Evolutionary conservation across 108 stramenopile species (phyloP).

Genomic region (Asterionellopsis glacialis): DNA sequence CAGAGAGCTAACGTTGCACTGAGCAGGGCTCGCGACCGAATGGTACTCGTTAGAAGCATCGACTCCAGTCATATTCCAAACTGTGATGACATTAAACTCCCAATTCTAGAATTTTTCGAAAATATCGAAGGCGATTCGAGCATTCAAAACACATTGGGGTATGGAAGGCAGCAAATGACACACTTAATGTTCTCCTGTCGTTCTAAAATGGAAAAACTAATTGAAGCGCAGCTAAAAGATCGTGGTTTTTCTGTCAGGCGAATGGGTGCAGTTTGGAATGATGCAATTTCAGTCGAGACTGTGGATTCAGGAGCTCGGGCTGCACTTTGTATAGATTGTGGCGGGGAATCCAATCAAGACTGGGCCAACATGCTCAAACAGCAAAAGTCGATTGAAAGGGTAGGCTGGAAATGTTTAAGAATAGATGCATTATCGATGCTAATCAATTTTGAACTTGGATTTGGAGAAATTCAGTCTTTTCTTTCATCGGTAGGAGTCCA

Average conservation of each 20-base stretch:
- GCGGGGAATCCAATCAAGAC: constrained; percentile 27
- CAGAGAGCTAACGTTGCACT: constrained; percentile 61
- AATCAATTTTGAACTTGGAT: constrained; percentile 8
- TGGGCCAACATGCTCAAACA: constrained; percentile 31
- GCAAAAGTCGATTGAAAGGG: constrained; percentile 56
- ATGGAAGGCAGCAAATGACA: too few relatives aligned
- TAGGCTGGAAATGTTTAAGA: constrained; percentile 55
- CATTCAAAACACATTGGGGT: too few relatives aligned
- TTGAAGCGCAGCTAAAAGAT: constrained; percentile 17
- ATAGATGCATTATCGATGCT: constrained; percentile 36
- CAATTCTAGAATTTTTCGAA: constrained; percentile 44
- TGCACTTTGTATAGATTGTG: constrained; percentile 33
- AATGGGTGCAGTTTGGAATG: constrained; percentile 48
- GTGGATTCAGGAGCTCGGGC: constrained; percentile 22
- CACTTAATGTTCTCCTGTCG: constrained; percentile 2
- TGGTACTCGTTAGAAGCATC: constrained; percentile 50
- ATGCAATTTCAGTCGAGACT: constrained; percentile 42
- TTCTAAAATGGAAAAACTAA: constrained; percentile 14
- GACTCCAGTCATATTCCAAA: constrained; percentile 38
- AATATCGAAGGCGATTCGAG: neutral
- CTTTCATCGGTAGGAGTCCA: constrained; percentile 15
- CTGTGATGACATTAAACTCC: constrained; percentile 42
- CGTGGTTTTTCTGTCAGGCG: constrained; percentile 20
- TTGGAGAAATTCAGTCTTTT: constrained; percentile 15
- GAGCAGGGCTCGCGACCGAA: constrained; percentile 46